Base-by-base conservation (phyloP, 805 yeast species). In the Suhomyces vadensis region DNA sequence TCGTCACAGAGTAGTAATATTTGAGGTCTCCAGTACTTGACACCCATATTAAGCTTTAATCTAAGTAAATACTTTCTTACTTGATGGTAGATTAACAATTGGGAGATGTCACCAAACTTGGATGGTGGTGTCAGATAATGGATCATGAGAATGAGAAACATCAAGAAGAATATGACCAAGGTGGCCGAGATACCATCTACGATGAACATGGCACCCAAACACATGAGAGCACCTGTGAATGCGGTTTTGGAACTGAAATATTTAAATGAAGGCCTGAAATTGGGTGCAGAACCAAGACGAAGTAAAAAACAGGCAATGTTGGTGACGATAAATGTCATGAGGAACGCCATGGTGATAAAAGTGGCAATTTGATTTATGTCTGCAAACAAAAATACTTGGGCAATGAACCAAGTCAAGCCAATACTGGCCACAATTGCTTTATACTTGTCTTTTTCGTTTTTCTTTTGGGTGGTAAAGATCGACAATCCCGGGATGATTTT, bases 21-120 rank as follows among this genome's bases (percentile, higher is more conserved):
- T 63, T 94, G 99, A 0, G 99, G 99, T 54, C 99, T 75, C 99
- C 99, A 94, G 61, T 91, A 94, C 65, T 94, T 94, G 41, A 94
- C 97, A 61, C 92, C 95, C 69, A 71, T 66, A 57, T 94, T 96
- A 55, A 89, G 89, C 47, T 89, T 79, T 35, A 92, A 72, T 42
- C 95, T 73, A 47, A 94, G 67, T 35, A 89, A 69, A 58, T 94
- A 94, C 60, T 94, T 94, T 53, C 99, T 73, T 8, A 94, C 98
- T 65, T 94, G 99, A 61, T 94, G 99, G 63, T 94, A 94, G 39
- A 94, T 92, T 48, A 94, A 74, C 33, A 91, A 81, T 64, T 94
- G 99, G 2, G 98, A 91, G 19, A 94, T 97, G 65, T 94, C 99
- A 26, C 99, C 99, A 91, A 97, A 94, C 25, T 91, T 86, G 60